These are phyloP conservation scores for Fusarium sp. DNA, from an alignment of 2,329 filamentous ascomycete species.

Conservation along the genomic window DNA sequence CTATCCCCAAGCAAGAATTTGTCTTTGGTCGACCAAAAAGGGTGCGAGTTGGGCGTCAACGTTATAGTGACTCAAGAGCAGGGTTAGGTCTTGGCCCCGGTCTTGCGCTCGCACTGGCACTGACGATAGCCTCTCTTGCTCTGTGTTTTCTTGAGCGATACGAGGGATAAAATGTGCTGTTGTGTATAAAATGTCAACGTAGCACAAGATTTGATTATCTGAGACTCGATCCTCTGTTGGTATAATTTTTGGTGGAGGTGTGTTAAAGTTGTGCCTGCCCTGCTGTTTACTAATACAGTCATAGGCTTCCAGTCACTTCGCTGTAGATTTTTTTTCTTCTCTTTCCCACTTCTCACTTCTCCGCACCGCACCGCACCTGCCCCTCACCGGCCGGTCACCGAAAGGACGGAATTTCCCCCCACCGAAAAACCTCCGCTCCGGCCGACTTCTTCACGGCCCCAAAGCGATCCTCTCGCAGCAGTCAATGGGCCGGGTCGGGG, in stretches of 20 bases:
- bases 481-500: no score
- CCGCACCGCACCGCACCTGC: constrained; percentile 31
- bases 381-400: constrained; percentile 37
- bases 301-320: constrained; percentile 33
- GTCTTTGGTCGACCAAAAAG: constrained; percentile 1
- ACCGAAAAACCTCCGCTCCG: constrained; percentile 16
- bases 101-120: constrained; percentile 4
- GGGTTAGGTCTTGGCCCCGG: constrained; percentile 43
- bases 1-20: not conserved
- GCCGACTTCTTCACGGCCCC: constrained; percentile 9
- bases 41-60: constrained; percentile 30
- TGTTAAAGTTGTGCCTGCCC: constrained; percentile 36
- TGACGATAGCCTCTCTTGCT: not conserved
- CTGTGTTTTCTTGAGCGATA: not conserved
- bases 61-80: constrained; percentile 26
- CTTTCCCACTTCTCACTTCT: constrained; percentile 31
- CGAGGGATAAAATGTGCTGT: not conserved
- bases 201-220: not conserved
- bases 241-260: constrained; percentile 26
- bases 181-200: not conserved
- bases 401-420: constrained; percentile 28
- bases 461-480: constrained; percentile 8
- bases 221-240: not conserved
- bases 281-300: constrained; percentile 38
- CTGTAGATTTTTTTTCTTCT: constrained; percentile 27